Percentiles rank a stretch among this genome's conserved stretches.
Conservation (phyloP, 257 asterid species). For the Penstemon barbatus region DNA sequence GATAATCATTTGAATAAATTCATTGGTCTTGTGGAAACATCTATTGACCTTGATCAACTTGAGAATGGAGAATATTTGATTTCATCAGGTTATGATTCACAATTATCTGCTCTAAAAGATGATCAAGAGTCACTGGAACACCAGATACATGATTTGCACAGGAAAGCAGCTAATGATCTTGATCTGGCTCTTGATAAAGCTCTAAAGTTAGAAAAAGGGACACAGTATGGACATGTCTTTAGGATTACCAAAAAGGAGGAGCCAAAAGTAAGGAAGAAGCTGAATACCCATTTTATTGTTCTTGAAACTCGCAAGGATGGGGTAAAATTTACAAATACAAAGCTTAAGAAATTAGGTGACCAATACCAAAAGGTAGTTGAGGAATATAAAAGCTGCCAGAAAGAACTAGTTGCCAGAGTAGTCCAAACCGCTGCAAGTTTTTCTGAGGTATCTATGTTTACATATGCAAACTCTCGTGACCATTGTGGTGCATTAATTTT, state of each 20-base stretch:
- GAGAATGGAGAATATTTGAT: slow-evolving; percentile 98
- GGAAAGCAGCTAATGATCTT: slow-evolving; percentile 73
- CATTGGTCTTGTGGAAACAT: slow-evolving; percentile 90
- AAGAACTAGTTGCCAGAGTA: slow-evolving; percentile 84
- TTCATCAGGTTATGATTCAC: slow-evolving; percentile 80
- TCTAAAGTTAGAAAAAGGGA: slow-evolving; percentile 84
- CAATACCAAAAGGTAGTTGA: slow-evolving; percentile 83
- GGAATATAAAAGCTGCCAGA: slow-evolving; percentile 87
- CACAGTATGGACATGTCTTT: slow-evolving; percentile 89
- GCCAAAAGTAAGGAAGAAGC: slow-evolving; percentile 92
- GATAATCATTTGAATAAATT: slow-evolving; percentile 84
- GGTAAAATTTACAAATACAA: slow-evolving; percentile 86
- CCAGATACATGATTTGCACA: slow-evolving; percentile 76
- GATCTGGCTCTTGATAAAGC: slow-evolving; percentile 80
- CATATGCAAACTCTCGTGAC: slow-evolving; percentile 14
- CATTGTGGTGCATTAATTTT: slow-evolving; percentile 19
- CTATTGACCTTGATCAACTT: slow-evolving; percentile 96
- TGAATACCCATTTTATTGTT: slow-evolving; percentile 78
- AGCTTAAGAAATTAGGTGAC: slow-evolving; percentile 82
- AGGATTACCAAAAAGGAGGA: slow-evolving; percentile 99
- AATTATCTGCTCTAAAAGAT: slow-evolving; percentile 52
- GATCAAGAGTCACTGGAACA: slow-evolving; percentile 79
- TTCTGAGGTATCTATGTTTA: slow-evolving; percentile 65
- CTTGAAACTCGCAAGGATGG: slow-evolving; percentile 99
- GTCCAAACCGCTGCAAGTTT: slow-evolving; percentile 83